Conservation (phyloP, 1,139 yeast genomes). For the Eremothecium coryli region DNA sequence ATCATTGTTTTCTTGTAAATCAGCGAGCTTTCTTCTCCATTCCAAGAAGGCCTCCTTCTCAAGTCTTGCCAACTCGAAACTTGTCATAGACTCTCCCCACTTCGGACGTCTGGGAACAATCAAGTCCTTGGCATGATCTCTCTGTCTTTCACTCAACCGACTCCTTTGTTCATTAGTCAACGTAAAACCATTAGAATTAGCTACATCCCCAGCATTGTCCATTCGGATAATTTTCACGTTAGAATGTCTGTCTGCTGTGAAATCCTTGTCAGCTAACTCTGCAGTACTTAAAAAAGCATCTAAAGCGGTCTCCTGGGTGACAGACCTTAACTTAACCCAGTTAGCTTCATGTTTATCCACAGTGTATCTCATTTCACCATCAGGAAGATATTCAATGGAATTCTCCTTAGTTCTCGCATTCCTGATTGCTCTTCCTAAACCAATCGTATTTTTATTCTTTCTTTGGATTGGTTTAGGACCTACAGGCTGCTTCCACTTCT, state of each 20-base stretch:
- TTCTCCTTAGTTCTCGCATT: slow-evolving; percentile 66
- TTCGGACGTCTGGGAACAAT: slow-evolving; percentile 92
- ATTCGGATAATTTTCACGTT: slow-evolving; percentile 78
- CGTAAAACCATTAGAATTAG: slow-evolving; percentile 41
- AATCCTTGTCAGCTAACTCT: slow-evolving; percentile 90
- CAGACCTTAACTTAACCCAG: slow-evolving; percentile 87
- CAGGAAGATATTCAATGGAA: slow-evolving; percentile 62
- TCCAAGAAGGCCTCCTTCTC: slow-evolving; percentile 87
- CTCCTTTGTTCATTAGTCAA: slow-evolving; percentile 61
- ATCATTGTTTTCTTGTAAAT: slow-evolving; percentile 60
- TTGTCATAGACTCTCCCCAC: slow-evolving; percentile 70
- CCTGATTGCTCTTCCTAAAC: slow-evolving; percentile 76
- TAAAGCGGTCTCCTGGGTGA: slow-evolving; percentile 86
- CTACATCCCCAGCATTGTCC: slow-evolving; percentile 43
- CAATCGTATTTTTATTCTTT: slow-evolving; percentile 74
- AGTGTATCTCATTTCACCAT: slow-evolving; percentile 76
- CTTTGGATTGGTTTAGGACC: slow-evolving; percentile 87
- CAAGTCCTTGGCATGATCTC: slow-evolving; percentile 65
- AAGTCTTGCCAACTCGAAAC: slow-evolving; percentile 69
- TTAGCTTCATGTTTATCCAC: slow-evolving; percentile 76
- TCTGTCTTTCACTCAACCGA: slow-evolving; percentile 55
- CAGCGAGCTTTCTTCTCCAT: slow-evolving; percentile 88
- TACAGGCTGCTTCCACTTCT: slow-evolving; percentile 64
- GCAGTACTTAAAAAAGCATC: slow-evolving; percentile 95
- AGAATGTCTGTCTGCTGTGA: slow-evolving; percentile 80